Evolutionary conservation across 2,329 filamentous ascomycete genomes (phyloP).

Genomic region (Fusarium chuoi): DNA sequence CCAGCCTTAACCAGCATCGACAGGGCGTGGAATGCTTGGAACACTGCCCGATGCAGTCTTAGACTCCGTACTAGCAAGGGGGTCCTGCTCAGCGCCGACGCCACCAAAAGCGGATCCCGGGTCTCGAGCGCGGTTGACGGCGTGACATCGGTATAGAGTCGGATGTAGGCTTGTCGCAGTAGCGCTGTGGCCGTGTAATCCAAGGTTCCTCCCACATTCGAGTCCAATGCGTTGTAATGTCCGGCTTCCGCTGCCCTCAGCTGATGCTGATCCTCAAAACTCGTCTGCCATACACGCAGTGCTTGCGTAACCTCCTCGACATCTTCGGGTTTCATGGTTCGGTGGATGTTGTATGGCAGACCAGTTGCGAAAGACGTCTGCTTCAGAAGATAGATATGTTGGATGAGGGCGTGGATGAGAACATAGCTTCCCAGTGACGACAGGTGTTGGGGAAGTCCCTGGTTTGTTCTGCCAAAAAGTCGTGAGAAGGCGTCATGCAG

Average conservation of each 20-base stretch:
- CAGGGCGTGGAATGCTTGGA: conserved; percentile 75
- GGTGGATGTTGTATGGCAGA: conserved; percentile 60
- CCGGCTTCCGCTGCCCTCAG: conserved; percentile 60
- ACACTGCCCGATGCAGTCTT: conserved; percentile 70
- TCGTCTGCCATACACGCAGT: conserved; percentile 66
- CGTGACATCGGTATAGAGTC: conserved; percentile 72
- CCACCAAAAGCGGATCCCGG: conserved; percentile 70
- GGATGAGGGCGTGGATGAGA: conserved; percentile 76
- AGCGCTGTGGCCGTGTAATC: conserved; percentile 73
- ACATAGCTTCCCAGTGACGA: conserved; percentile 76
- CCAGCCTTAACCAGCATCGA: conserved; percentile 73
- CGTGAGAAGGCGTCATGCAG: conserved; percentile 67
- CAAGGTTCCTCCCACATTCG: conserved; percentile 67
- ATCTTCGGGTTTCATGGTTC: conserved; percentile 64
- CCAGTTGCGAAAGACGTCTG: conserved; percentile 66
- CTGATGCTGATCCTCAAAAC: conserved; percentile 67
- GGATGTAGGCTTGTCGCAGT: conserved; percentile 70
- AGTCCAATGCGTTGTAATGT: conserved; percentile 59
- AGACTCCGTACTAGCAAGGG: conserved; percentile 68
- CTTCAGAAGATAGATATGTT: conserved; percentile 77
- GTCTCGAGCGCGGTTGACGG: conserved; percentile 72
- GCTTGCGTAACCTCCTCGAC: conserved; percentile 67
- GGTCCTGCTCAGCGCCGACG: conserved; percentile 67
- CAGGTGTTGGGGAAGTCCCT: conserved; percentile 60
- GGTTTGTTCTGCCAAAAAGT: conserved; percentile 62